Evolutionary conservation across 176 grass and related monocot genomes (phyloP), one percentile per base, ranked within the genome.

Genomic region (Lolium perenne): DNA sequence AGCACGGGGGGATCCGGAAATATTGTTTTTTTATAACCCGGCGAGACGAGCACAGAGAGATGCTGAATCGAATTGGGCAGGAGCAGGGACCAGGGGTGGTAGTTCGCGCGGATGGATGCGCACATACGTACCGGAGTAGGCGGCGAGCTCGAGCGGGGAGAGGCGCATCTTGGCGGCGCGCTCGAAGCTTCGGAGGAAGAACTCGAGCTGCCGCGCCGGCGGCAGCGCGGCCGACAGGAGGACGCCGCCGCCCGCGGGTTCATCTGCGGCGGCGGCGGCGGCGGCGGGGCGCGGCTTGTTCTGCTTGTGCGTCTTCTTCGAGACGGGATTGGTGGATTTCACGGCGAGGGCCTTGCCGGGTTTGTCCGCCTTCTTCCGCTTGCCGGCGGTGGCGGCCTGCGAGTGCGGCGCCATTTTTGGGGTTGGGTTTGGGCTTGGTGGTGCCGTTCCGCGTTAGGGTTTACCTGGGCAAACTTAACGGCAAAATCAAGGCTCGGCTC

Each of bases 141-240:
- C 88, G 51, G 91, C 91, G 51, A 98, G 88, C 87, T 98, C 96
- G 23, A 98, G 91, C 12, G 89, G 86, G 8, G 96, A 98, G 79
- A 98, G 96, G 78, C 92, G 94, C 63, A 92, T 85, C 84, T 95
- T 98, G 23, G 82, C 84, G 76, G 88, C 90, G 21, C 85, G 83
- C 86, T 98, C 90, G 89, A 92, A 95, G 84, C 74, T 86, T 48
- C 92, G 89, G 81, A 98, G 91, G 64, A 98, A 84, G 84, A 94
- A 94, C 62, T 78, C 77, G 13, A 98, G 86, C 88, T 98, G 96
- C 78, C 85, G 83, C 71, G 86, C 81, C 35, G 85, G 80, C 6
- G 92, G 84, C 66, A 76, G 63, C 4, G 68, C 50, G 57, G 93
- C 89, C 65, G 89, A 82, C 38, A 95, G 82, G 38, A 87, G 45